Base-by-base conservation (phyloP, 306 rosid genomes). In the Quillaja saponaria region DNA sequence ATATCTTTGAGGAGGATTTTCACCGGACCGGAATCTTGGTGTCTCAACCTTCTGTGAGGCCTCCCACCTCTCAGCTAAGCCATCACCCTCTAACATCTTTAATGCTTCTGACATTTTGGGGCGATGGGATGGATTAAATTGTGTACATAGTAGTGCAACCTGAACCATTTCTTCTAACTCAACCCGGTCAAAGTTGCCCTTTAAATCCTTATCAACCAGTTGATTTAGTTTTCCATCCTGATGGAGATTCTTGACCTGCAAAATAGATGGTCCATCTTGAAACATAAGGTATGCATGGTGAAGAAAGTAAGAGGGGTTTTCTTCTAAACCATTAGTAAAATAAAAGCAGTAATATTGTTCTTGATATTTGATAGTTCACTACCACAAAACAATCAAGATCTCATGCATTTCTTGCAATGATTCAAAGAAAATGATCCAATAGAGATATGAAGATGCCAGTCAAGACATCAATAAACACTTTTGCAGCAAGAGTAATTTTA, bases 41-140 rank as follows among this genome's bases (percentile, higher is more conserved):
- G 91, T 78, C 64, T 94, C 97, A 1, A 78, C 64, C 63, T 85
- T 76, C 77, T 85, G 96, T 13, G 97, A 94, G 11, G 91, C 95
- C 64, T 89, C 99, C 99, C 99, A 94, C 83, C 86, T 94, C 75
- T 94, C 99, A 3, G 95, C 90, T 56, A 94, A 81, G 8, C 99
- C 99, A 65, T 94, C 99, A 0, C 97, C 99, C 84, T 87, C 99
- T 61, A 94, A 69, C 99, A 94, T 89, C 81, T 94, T 94, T 37
- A 94, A 62, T 13, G 82, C 97, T 61, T 94, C 99, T 0, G 96
- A 94, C 99, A 89, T 87, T 74, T 85, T 94, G 5, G 99, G 99
- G 38, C 97, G 87, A 77, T 85, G 79, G 25, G 78, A 72, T 38
- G 99, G 99, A 74, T 83, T 94, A 68, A 94, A 94, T 48, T 87